Conservation (phyloP, 495 filamentous ascomycete species). For the Hypoxylon fragiforme region DNA sequence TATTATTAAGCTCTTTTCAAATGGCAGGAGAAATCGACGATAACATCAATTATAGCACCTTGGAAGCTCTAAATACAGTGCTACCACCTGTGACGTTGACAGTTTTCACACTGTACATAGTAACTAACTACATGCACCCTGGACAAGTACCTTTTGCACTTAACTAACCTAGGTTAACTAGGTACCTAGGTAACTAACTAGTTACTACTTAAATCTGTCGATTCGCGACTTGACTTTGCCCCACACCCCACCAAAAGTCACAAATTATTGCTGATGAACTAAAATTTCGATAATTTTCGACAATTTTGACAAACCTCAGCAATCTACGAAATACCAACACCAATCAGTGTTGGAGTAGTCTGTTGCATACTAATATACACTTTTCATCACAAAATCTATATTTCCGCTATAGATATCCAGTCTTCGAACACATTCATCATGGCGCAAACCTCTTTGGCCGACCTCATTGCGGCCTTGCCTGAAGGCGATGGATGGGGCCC, state of each 20-base stretch:
- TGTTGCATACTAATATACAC: not conserved
- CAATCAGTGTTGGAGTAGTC: constrained; percentile 1
- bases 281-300: constrained; percentile 23
- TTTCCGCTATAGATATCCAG: not conserved
- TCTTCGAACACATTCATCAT: constrained; percentile 19
- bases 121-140: too few relatives aligned
- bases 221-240: constrained; percentile 11
- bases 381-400: too few relatives aligned
- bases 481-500: constrained; percentile 85
- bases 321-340: not conserved
- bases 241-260: constrained; percentile 31
- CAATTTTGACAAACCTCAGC: too few relatives aligned
- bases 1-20: too few relatives aligned
- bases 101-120: too few relatives aligned
- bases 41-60: too few relatives aligned
- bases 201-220: constrained; percentile 1
- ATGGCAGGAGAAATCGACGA: too few relatives aligned
- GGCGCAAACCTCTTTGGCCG: constrained; percentile 45
- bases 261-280: constrained; percentile 5
- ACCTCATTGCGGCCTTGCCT: constrained; percentile 61
- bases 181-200: too few relatives aligned
- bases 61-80: too few relatives aligned
- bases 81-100: too few relatives aligned
- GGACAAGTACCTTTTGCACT: too few relatives aligned
- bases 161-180: too few relatives aligned